Evolutionary conservation across 352 stramenopile genomes (phyloP).

Genomic region (Phytophthora pistaciae): DNA sequence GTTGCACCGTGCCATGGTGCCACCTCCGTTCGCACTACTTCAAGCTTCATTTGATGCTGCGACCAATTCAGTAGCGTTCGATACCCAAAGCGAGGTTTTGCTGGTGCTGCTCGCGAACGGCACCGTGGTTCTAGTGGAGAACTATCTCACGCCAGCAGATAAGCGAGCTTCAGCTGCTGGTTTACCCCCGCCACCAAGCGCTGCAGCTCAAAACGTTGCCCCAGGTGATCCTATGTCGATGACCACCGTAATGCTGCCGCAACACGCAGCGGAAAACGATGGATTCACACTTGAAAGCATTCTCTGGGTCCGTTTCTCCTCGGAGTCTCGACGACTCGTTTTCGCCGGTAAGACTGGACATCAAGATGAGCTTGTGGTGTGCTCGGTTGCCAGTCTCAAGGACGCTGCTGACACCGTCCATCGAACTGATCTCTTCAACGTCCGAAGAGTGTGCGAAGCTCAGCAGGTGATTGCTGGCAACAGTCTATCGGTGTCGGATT

Average conservation of each 20-base stretch:
- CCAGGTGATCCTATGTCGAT: constrained; percentile 7
- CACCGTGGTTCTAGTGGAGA: constrained; percentile 51
- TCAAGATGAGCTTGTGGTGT: constrained; percentile 43
- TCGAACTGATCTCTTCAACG: constrained; percentile 19
- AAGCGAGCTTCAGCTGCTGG: constrained; percentile 21
- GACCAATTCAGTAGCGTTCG: constrained; percentile 71
- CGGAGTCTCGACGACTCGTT: constrained; percentile 26
- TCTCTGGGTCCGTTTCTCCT: constrained; percentile 41
- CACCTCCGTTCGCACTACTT: constrained; percentile 68
- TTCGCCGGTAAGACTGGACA: constrained; percentile 43
- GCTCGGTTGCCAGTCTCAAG: constrained; percentile 8
- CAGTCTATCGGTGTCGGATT: not conserved
- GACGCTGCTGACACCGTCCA: constrained; percentile 9
- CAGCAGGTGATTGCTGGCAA: not conserved
- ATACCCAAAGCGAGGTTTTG: constrained; percentile 48
- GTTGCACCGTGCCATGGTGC: constrained; percentile 69
- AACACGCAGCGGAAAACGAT: not conserved
- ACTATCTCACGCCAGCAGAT: constrained; percentile 45
- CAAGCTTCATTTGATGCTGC: constrained; percentile 44
- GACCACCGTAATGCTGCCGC: constrained; percentile 11
- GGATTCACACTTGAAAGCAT: constrained; percentile 29
- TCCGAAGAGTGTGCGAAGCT: constrained; percentile 28
- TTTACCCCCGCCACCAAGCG: constrained; percentile 20
- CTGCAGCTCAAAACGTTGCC: not conserved
- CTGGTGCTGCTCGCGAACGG: constrained; percentile 52